These are phyloP conservation scores for Plasmodium relictum DNA, from an alignment of 169 alveolate species.

Conservation along the genomic window DNA sequence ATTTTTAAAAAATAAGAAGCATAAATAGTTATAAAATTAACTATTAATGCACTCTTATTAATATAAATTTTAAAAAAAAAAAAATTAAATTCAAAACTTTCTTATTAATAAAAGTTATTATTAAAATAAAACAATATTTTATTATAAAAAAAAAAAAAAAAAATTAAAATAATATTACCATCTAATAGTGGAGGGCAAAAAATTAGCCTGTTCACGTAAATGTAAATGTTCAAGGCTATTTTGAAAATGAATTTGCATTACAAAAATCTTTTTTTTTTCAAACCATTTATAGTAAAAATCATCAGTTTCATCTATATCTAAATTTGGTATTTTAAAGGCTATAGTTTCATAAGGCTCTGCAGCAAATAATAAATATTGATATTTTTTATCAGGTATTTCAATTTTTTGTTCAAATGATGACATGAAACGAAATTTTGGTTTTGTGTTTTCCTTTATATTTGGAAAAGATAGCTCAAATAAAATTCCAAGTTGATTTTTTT, in stretches of 20 bases:
- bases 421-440: slow-evolving; percentile 96
- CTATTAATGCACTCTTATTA: not conserved
- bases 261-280: slow-evolving; percentile 92
- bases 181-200: slow-evolving; percentile 19
- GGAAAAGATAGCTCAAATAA: slow-evolving; percentile 97
- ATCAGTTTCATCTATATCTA: slow-evolving; percentile 92
- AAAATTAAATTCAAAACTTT: no score
- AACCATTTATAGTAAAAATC: slow-evolving; percentile 95
- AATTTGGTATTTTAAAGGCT: slow-evolving; percentile 97
- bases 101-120: no score
- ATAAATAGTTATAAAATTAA: no score
- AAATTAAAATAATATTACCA: slow-evolving; percentile 45
- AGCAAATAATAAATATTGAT: slow-evolving; percentile 97
- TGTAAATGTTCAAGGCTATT: slow-evolving; percentile 14
- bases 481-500: slow-evolving; percentile 94
- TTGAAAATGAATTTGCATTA: slow-evolving; percentile 91
- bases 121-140: no score
- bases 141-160: no score
- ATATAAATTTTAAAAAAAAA: not conserved
- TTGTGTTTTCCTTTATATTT: slow-evolving; percentile 90
- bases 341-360: slow-evolving; percentile 99
- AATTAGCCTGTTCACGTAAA: slow-evolving; percentile 28
- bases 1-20: no score
- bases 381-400: slow-evolving; percentile 95
- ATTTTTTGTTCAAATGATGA: slow-evolving; percentile 96